These are phyloP conservation scores for Xerocomellus chrysenteron DNA, from an alignment of 768 basidiomycete genomes.

Conservation along the genomic window DNA sequence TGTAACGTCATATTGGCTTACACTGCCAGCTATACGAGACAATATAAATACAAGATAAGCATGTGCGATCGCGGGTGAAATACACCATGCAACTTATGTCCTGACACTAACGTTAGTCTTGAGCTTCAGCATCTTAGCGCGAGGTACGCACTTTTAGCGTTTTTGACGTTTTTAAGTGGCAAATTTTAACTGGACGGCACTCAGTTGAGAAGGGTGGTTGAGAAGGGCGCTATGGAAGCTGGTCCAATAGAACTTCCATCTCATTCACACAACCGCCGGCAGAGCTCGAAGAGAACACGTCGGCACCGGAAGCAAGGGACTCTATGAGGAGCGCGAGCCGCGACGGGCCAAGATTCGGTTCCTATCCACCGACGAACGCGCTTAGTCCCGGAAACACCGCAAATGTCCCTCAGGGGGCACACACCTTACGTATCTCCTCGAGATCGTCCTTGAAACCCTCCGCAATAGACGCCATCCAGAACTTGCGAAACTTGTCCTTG, in stretches of 20 bases:
- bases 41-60: neutral
- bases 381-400: neutral
- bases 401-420: constrained; percentile 6
- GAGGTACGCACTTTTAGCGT: neutral
- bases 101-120: neutral
- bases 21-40: neutral
- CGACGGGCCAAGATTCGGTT: constrained; percentile 68
- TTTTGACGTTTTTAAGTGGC: neutral
- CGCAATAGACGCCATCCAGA: constrained; percentile 84
- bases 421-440: constrained; percentile 79
- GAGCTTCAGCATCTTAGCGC: neutral
- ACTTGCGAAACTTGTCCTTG: constrained; percentile 71
- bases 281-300: constrained; percentile 57
- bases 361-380: constrained; percentile 31
- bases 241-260: constrained; percentile 70
- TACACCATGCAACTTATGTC: neutral
- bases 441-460: constrained; percentile 83
- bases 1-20: neutral
- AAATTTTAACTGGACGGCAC: too few species aligned
- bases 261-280: constrained; percentile 48
- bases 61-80: neutral
- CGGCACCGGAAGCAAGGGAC: constrained; percentile 76
- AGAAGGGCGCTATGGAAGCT: constrained; percentile 9
- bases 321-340: constrained; percentile 76
- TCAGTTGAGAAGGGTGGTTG: neutral